Evolutionary conservation across 2,329 filamentous ascomycete genomes (phyloP).

Genomic region (Rosellinia necatrix): DNA sequence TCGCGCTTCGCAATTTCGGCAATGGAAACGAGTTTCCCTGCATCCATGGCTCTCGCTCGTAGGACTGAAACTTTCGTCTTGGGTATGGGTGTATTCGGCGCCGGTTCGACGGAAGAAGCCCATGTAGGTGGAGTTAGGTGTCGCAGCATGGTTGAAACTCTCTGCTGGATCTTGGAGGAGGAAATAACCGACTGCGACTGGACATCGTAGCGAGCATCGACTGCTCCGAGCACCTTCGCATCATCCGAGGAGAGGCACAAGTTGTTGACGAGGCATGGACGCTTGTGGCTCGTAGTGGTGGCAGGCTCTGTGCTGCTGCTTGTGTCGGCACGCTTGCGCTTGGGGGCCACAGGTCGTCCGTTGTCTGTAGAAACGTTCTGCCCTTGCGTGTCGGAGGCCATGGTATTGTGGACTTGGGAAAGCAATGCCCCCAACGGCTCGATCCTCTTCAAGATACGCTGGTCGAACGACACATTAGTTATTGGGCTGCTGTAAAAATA

Average conservation of each 20-base stretch:
- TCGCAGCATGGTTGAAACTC: conserved; percentile 50
- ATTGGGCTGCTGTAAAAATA: not conserved
- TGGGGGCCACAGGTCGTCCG: conserved; percentile 16
- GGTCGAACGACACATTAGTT: not conserved
- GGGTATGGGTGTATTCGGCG: not conserved
- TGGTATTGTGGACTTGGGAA: conserved; percentile 14
- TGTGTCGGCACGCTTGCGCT: conserved; percentile 38
- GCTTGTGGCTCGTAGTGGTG: conserved; percentile 29
- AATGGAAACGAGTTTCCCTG: conserved; percentile 70
- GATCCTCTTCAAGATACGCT: not conserved
- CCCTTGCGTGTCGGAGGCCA: conserved; percentile 20
- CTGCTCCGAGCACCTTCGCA: conserved; percentile 49
- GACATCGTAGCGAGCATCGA: conserved; percentile 54
- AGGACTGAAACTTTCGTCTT: conserved; percentile 50
- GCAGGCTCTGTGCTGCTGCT: conserved; percentile 14
- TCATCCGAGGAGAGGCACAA: conserved; percentile 42
- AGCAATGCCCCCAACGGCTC: not conserved
- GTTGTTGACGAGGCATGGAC: conserved; percentile 30
- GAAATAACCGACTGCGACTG: conserved; percentile 61
- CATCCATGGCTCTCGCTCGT: conserved; percentile 55
- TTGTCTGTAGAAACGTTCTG: not conserved
- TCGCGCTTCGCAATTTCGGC: conserved; percentile 67
- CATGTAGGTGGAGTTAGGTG: conserved; percentile 44
- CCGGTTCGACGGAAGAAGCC: not conserved
- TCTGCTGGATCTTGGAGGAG: conserved; percentile 63